Conservation (phyloP, 2,329 filamentous ascomycete genomes). For the Nigrograna mackinnonii region DNA sequence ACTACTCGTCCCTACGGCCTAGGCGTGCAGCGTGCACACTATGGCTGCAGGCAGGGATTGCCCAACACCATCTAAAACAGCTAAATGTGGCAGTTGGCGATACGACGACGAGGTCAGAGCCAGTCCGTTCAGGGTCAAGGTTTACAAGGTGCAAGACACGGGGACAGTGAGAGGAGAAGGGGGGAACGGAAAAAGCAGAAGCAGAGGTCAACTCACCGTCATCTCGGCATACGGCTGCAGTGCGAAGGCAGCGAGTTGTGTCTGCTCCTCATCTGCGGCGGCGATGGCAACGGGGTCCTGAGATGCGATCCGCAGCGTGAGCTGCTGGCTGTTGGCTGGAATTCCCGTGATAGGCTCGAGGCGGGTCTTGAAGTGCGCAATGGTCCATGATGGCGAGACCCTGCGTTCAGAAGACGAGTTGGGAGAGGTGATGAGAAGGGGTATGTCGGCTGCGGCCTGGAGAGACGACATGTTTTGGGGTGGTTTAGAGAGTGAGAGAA, state of each 20-base stretch:
- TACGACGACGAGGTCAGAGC: slow-evolving; percentile 19
- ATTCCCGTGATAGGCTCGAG: slow-evolving; percentile 93
- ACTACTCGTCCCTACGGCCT: no score
- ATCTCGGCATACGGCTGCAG: slow-evolving; percentile 78
- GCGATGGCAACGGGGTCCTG: slow-evolving; percentile 68
- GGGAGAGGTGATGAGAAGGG: slow-evolving; percentile 74
- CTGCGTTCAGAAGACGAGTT: slow-evolving; percentile 84
- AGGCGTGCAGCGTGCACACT: no score
- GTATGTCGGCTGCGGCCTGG: slow-evolving; percentile 68
- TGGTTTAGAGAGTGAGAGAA: slow-evolving; percentile 1
- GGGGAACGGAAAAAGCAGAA: slow-evolving; percentile 4
- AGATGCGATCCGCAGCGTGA: slow-evolving; percentile 70
- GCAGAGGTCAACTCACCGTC: slow-evolving; percentile 65
- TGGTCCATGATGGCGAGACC: slow-evolving; percentile 89
- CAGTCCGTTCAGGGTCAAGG: slow-evolving; percentile 14
- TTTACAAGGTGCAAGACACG: slow-evolving; percentile 14
- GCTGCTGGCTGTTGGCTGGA: slow-evolving; percentile 75
- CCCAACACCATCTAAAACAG: slow-evolving; percentile 15
- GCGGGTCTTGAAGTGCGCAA: slow-evolving; percentile 80
- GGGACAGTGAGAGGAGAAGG: no score
- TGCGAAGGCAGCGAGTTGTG: slow-evolving; percentile 66
- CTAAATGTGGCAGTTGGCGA: slow-evolving; percentile 33
- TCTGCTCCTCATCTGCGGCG: slow-evolving; percentile 73
- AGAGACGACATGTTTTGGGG: slow-evolving; percentile 27
- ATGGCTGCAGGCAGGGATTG: slow-evolving; percentile 10